Evolutionary conservation across 2,329 filamentous ascomycete species (phyloP).

Genomic region (Botrytis medusae): DNA sequence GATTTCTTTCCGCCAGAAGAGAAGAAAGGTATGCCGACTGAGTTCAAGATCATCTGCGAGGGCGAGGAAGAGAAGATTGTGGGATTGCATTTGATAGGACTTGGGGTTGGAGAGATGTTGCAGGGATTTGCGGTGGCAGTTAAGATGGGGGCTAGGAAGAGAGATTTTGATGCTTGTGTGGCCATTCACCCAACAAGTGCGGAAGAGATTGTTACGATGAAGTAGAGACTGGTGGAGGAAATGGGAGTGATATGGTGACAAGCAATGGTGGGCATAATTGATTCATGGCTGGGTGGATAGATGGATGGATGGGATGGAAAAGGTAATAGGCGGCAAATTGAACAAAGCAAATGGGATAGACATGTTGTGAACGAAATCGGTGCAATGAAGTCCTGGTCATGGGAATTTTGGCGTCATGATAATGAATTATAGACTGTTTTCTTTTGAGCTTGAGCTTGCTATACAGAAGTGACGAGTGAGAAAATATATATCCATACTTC

Average conservation of each 20-base stretch:
- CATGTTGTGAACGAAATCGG: neutral
- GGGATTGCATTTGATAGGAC: constrained; percentile 50
- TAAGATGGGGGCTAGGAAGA: constrained; percentile 79
- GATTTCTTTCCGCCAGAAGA: constrained; percentile 48
- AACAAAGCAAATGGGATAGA: neutral
- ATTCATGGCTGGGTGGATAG: neutral
- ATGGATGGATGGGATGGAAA: neutral
- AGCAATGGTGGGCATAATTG: neutral
- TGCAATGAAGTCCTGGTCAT: neutral
- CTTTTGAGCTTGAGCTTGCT: neutral
- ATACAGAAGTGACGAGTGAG: neutral
- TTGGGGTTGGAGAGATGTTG: constrained; percentile 64
- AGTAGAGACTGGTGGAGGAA: neutral
- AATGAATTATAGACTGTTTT: neutral
- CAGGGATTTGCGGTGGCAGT: constrained; percentile 76
- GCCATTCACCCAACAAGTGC: constrained; percentile 77
- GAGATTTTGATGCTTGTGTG: constrained; percentile 72
- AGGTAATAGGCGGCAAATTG: neutral
- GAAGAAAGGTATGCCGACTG: constrained; percentile 51
- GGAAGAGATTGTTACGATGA: constrained; percentile 63
- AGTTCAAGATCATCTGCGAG: constrained; percentile 51
- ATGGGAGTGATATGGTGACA: neutral
- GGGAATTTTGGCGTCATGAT: neutral
- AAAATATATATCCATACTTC: neutral
- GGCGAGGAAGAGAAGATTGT: constrained; percentile 51